Base-by-base conservation (phyloP, 2,329 filamentous ascomycete genomes). In the Talaromyces sp. region DNA sequence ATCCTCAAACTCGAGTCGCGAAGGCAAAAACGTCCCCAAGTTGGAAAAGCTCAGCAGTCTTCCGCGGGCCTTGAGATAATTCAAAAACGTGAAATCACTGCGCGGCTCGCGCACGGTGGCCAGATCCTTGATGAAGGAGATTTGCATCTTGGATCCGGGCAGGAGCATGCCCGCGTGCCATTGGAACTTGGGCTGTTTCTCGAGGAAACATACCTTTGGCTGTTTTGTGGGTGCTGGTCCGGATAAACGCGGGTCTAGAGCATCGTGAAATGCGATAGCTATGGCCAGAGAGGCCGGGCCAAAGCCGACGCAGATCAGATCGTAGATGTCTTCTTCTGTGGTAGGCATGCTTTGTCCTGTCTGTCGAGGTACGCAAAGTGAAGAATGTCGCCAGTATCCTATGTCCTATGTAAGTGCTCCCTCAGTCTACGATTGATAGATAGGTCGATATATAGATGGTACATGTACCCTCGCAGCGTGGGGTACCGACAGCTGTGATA, bases 121-220 rank as follows among this genome's bases (percentile, higher is more conserved):
- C 75, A 98, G 85, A 73, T 98, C 93, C 79, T 98, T 98, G 79
- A 98, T 84, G 80, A 96, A 98, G 10, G 91, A 96, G 68, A 98
- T 98, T 74, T 98, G 93, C 93, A 98, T 98, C 78, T 90, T 92
- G 58, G 93, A 91, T 5, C 92, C 93, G 0, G 92, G 91, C 3
- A 98, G 84, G 62, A 97, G 86, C 93, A 98, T 98, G 63, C 93
- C 93, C 0, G 92, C 88, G 75, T 98, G 93, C 93, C 93, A 98
- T 62, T 90, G 86, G 72, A 98, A 98, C 55, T 83, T 79, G 33
- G 81, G 71, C 77, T 98, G 93, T 75, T 90, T 89, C 80, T 98
- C 93, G 27, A 98, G 78, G 76, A 97, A 98, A 52, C 91, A 84
- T 3, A 96, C 87, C 72, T 90, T 92, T 55, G 91, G 90, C 27